These are phyloP conservation scores for Trypanosoma melophagium DNA, from an alignment of 208 protist genomes.

Conservation along the genomic window DNA sequence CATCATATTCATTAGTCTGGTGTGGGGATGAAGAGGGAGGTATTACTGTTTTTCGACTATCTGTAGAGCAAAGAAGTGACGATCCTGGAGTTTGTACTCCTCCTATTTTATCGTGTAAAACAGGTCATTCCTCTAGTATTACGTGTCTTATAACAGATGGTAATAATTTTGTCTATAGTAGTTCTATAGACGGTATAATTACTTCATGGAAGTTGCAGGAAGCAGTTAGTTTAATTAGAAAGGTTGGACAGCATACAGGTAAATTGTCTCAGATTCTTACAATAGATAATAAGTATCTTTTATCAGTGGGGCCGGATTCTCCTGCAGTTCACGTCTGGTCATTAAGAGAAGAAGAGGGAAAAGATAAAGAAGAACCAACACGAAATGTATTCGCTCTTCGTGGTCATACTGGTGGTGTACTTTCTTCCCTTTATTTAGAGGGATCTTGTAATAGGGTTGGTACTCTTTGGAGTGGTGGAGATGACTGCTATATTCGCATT, in stretches of 20 bases:
- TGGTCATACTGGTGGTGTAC: slow-evolving; percentile 21
- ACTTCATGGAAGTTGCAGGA: slow-evolving; percentile 6
- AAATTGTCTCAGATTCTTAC: neutral
- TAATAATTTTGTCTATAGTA: slow-evolving; percentile 17
- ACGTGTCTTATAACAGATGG: slow-evolving; percentile 8
- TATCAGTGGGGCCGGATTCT: slow-evolving; percentile 13
- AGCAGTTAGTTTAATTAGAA: slow-evolving; percentile 6
- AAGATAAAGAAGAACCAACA: neutral
- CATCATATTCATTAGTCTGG: slow-evolving; percentile 7
- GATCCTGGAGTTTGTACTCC: neutral
- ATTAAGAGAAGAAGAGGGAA: neutral
- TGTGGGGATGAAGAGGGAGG: slow-evolving; percentile 15
- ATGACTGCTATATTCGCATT: slow-evolving; percentile 22
- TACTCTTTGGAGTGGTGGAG: slow-evolving; percentile 24
- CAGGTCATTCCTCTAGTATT: neutral
- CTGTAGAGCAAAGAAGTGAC: neutral
- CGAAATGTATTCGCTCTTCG: slow-evolving; percentile 3
- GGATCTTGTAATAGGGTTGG: neutral
- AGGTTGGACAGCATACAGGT: slow-evolving; percentile 15
- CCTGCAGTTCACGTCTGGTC: slow-evolving; percentile 16
- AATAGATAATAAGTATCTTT: slow-evolving; percentile 8
- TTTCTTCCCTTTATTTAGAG: slow-evolving; percentile 6
- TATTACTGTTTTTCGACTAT: slow-evolving; percentile 8
- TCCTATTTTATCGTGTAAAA: neutral
- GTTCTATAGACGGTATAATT: slow-evolving; percentile 10